Evolutionary conservation across 1,284 basidiomycete species (phyloP).

Genomic region (Cryptococcus sp.): DNA sequence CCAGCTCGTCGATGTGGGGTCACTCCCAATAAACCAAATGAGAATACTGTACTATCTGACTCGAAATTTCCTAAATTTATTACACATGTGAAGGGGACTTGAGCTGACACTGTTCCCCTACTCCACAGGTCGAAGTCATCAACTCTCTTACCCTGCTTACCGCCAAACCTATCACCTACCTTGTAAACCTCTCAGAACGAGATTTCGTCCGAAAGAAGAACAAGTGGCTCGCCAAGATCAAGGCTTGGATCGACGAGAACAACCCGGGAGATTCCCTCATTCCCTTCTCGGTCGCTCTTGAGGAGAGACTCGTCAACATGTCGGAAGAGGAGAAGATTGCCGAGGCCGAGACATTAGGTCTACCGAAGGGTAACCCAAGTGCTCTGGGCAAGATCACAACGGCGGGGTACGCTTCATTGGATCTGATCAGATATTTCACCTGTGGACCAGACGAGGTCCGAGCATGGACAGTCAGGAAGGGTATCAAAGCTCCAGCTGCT

Average conservation of each 20-base stretch:
- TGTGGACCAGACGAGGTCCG: conserved; percentile 91
- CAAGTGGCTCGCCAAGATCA: conserved; percentile 99
- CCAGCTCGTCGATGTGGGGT: conserved; percentile 66
- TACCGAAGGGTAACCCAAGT: conserved; percentile 50
- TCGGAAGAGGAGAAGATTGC: conserved; percentile 63
- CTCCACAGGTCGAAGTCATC: conserved; percentile 81
- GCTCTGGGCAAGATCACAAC: conserved; percentile 87
- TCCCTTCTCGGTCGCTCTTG: conserved; percentile 93
- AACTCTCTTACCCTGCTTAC: conserved; percentile 88
- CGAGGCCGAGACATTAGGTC: conserved; percentile 60
- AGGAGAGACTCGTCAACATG: conserved; percentile 77
- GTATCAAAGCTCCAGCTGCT: conserved; percentile 91
- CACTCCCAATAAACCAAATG: conserved; percentile 61
- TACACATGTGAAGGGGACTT: conserved; percentile 5
- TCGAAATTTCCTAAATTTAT: neutral
- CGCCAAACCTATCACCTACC: conserved; percentile 96
- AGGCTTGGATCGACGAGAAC: conserved; percentile 95
- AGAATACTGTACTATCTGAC: conserved; percentile 57
- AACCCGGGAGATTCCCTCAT: conserved; percentile 95
- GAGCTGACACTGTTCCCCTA: neutral
- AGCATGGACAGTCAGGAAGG: conserved; percentile 94
- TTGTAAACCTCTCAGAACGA: conserved; percentile 93
- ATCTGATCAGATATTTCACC: conserved; percentile 95
- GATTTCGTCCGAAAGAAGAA: conserved; percentile 98
- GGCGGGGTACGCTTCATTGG: conserved; percentile 78